Percentiles rank a stretch among this genome's conserved stretches.
Conservation (phyloP, 148 eudicot species). For the Silene latifolia region DNA sequence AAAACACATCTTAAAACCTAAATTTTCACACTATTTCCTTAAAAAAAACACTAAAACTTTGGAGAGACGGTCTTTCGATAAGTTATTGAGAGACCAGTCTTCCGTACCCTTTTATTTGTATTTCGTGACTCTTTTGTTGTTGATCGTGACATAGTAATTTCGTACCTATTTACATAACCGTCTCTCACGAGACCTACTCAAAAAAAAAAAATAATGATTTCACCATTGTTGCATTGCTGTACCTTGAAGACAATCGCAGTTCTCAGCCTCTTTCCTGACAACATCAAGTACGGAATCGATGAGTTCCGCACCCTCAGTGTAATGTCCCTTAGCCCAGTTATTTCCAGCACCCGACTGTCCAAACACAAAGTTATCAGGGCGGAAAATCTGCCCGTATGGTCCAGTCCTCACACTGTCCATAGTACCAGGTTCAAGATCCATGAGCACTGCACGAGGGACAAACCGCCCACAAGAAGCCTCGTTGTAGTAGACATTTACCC, state of each 20-base stretch:
- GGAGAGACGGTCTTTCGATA: too few species aligned
- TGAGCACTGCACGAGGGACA: slow-evolving; percentile 43
- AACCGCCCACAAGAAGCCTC: slow-evolving; percentile 41
- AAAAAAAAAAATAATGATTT: background rate
- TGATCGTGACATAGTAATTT: too few species aligned
- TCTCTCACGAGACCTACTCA: too few species aligned
- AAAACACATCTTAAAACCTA: background rate
- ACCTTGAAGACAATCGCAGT: slow-evolving; percentile 45
- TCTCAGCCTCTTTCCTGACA: slow-evolving; percentile 41
- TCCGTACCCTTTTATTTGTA: too few species aligned
- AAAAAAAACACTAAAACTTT: background rate
- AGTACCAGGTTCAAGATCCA: slow-evolving; percentile 49
- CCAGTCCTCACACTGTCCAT: slow-evolving; percentile 47
- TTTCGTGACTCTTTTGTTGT: too few species aligned
- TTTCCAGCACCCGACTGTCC: slow-evolving; percentile 44
- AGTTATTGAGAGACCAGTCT: too few species aligned
- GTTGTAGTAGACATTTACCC: slow-evolving; percentile 40
- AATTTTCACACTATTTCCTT: background rate
- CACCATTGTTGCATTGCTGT: background rate
- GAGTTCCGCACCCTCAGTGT: slow-evolving; percentile 43
- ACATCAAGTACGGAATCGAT: slow-evolving; percentile 42
- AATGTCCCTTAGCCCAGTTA: slow-evolving; percentile 42
- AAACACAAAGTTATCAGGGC: slow-evolving; percentile 42
- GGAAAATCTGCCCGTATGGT: slow-evolving; percentile 38
- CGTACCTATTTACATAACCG: too few species aligned